Evolutionary conservation across 2,329 filamentous ascomycete genomes (phyloP).

Genomic region (Ophiocordyceps sinensis): DNA sequence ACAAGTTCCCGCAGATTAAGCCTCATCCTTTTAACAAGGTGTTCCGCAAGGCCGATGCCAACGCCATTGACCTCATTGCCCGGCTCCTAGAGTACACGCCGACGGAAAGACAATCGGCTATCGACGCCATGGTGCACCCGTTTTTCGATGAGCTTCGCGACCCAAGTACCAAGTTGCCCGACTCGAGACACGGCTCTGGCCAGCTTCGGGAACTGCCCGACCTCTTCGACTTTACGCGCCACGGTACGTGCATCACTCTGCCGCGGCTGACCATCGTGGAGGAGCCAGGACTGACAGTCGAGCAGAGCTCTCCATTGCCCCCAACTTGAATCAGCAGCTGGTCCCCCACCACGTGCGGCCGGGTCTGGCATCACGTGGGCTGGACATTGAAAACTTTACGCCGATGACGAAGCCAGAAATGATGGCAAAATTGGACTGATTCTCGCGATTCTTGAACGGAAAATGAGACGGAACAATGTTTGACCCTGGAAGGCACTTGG

Average conservation of each 20-base stretch:
- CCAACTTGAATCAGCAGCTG: conserved; percentile 73
- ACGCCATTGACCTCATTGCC: conserved; percentile 90
- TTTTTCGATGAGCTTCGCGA: conserved; percentile 97
- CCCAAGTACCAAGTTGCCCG: conserved; percentile 77
- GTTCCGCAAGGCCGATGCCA: conserved; percentile 87
- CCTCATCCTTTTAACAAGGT: conserved; percentile 99
- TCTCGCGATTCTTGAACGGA: conserved; percentile 8
- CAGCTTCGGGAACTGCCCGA: conserved; percentile 68
- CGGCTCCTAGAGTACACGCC: conserved; percentile 92
- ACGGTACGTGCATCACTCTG: conserved; percentile 50
- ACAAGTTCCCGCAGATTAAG: conserved; percentile 99
- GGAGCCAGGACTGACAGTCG: conserved; percentile 1
- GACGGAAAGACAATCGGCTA: conserved; percentile 80
- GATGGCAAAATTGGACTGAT: conserved; percentile 94
- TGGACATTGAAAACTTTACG: conserved; percentile 89
- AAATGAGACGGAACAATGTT: conserved; percentile 18
- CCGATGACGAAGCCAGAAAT: conserved; percentile 89
- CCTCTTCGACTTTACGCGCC: conserved; percentile 85
- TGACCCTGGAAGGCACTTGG: conserved; percentile 15
- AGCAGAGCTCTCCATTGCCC: conserved; percentile 88
- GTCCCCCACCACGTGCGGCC: conserved; percentile 73
- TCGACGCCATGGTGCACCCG: conserved; percentile 95
- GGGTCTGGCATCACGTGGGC: conserved; percentile 57
- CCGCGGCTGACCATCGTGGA: neutral
- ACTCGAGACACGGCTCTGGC: conserved; percentile 80